Base-by-base conservation (phyloP, 2,329 filamentous ascomycete genomes). In the Zalaria sp. region DNA sequence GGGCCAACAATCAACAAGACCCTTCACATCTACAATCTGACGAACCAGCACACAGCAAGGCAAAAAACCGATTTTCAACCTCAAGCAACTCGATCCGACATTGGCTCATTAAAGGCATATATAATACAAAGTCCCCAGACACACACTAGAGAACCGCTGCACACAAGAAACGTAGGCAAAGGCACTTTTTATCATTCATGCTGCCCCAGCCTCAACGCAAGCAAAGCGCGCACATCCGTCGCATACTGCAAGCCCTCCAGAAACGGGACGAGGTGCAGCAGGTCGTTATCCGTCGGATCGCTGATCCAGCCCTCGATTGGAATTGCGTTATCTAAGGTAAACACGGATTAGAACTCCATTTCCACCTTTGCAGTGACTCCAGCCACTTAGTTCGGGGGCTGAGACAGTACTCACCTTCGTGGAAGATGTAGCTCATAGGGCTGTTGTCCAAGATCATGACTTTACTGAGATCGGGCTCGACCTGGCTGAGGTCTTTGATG, bases 381-480 rank as follows among this genome's bases (percentile, higher is more conserved):
- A 18, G 25, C 39, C 11, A 35, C 42, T 34, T 39, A 39, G 35
- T 25, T 25, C 44, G 18, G 18, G 18, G 18, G 18, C 18, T 18
- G 39, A 40, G 38, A 27, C 39, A 31, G 28, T 25, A 44, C 41
- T 57, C 67, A 91, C 91, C 89, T 79, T 94, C 87, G 59, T 96
- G 89, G 65, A 96, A 96, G 66, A 95, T 84, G 65, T 96, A 98
- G 66, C 88, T 95, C 69, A 95, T 77, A 42, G 91, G 91, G 62
- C 87, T 95, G 59, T 98, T 98, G 67, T 98, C 91, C 62, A 98
- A 70, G 59, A 98, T 98, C 83, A 96, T 94, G 46, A 98, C 91
- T 64, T 87, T 93, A 66, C 88, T 95, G 56, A 98, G 68, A 60
- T 98, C 91, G 11, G 91, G 88, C 69, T 98, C 91, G 35, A 98